Evolutionary conservation across 1,284 basidiomycete genomes (phyloP).

Genomic region (Gomphus sp.): DNA sequence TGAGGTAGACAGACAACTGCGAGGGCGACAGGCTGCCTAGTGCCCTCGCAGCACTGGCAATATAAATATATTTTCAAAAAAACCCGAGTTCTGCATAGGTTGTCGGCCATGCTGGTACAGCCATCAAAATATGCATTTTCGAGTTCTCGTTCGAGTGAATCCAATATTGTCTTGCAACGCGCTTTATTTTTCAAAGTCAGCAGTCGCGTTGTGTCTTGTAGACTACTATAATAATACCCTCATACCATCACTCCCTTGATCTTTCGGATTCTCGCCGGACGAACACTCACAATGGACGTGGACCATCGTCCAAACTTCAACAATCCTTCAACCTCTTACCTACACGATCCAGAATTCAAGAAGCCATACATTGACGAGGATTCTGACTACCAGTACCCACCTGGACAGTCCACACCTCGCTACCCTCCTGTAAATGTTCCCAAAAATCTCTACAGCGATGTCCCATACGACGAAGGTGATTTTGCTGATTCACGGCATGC

Average conservation of each 20-base stretch:
- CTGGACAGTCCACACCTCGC: background rate
- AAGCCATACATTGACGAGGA: conserved; percentile 1
- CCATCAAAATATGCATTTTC: too few species aligned
- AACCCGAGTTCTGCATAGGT: too few species aligned
- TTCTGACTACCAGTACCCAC: conserved; percentile 6
- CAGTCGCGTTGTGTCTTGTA: background rate
- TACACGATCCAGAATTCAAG: background rate
- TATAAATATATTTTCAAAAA: too few species aligned
- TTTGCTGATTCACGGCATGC: background rate
- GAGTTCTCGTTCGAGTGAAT: too few species aligned
- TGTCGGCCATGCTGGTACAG: too few species aligned
- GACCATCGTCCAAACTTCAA: background rate
- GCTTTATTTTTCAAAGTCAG: background rate
- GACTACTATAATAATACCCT: background rate
- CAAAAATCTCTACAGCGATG: background rate
- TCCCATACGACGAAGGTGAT: background rate
- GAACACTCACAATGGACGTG: conserved; percentile 6
- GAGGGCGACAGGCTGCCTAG: too few species aligned
- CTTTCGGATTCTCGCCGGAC: conserved; percentile 3
- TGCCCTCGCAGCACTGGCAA: too few species aligned
- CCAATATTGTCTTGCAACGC: too few species aligned
- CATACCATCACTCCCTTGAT: background rate
- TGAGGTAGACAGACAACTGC: too few species aligned
- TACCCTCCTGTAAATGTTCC: background rate
- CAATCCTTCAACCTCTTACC: conserved; percentile 4